phyloP scores from a whole-genome alignment of 306 rosid genomes.

The Cucumis hystrix region DNA sequence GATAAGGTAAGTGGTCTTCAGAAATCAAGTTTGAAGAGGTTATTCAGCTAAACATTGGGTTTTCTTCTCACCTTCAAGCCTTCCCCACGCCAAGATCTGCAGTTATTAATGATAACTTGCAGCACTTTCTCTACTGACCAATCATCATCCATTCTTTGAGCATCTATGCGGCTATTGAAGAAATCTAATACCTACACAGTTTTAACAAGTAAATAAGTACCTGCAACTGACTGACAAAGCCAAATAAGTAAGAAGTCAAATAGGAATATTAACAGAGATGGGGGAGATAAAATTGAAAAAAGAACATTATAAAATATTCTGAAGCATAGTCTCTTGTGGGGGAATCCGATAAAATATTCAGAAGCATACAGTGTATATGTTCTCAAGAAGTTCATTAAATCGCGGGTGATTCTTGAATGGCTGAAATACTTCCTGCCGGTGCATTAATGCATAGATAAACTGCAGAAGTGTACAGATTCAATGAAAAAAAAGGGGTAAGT shows the following conservation, averaged over 20 bases:
- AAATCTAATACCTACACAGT: constrained; percentile 76
- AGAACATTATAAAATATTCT: background rate
- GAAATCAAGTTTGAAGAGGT: constrained; percentile 6
- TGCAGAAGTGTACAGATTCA: constrained; percentile 22
- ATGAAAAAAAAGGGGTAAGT: background rate
- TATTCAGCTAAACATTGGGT: background rate
- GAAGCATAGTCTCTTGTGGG: constrained; percentile 16
- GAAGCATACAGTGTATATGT: constrained; percentile 66
- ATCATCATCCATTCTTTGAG: constrained; percentile 65
- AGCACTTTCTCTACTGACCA: constrained; percentile 92
- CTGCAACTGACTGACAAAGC: background rate
- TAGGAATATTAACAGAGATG: background rate
- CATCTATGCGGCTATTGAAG: constrained; percentile 95
- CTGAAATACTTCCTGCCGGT: constrained; percentile 95
- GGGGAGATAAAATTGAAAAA: background rate
- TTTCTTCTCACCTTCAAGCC: constrained; percentile 77
- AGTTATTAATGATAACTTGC: constrained; percentile 71
- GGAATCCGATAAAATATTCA: background rate
- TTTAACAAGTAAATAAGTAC: constrained; percentile 5
- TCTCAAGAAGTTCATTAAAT: constrained; percentile 85
- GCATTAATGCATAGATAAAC: constrained; percentile 94
- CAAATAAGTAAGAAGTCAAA: background rate
- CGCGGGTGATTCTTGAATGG: constrained; percentile 95
- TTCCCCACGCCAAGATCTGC: constrained; percentile 97
- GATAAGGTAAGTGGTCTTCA: background rate